Evolutionary conservation across 345 rosid genomes (phyloP).

Genomic region (Conringia planisiliqua): DNA sequence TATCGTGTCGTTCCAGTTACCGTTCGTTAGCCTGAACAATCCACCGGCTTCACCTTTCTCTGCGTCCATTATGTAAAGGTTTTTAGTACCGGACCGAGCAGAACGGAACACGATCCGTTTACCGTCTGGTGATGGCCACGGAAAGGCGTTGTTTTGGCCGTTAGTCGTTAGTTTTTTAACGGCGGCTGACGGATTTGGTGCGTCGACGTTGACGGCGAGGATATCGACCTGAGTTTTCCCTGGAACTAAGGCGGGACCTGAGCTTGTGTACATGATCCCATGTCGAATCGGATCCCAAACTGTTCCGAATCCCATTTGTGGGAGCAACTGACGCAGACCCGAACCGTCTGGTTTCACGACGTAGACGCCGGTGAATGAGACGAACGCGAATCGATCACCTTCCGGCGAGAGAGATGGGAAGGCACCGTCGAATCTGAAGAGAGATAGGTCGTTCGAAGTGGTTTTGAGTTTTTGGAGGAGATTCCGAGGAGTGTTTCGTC

Average conservation of each 20-base stretch:
- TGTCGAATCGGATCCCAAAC: conserved; percentile 67
- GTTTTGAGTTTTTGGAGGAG: conserved; percentile 58
- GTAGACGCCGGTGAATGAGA: conserved; percentile 57
- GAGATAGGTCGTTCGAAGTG: conserved; percentile 46
- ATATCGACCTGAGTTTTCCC: conserved; percentile 60
- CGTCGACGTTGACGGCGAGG: conserved; percentile 56
- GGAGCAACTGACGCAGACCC: conserved; percentile 42
- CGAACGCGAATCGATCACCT: conserved; percentile 73
- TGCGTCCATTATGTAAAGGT: conserved; percentile 78
- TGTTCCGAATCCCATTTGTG: conserved; percentile 55
- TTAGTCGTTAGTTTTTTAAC: conserved; percentile 52
- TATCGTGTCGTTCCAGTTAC: conserved; percentile 84
- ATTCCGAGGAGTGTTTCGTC: conserved; percentile 40
- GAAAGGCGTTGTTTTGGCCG: conserved; percentile 80
- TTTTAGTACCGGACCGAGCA: conserved; percentile 65
- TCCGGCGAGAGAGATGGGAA: conserved; percentile 76
- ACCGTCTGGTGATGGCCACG: conserved; percentile 81
- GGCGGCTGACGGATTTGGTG: conserved; percentile 4
- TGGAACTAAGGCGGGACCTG: conserved; percentile 59
- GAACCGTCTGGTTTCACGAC: conserved; percentile 75
- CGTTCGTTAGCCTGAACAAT: conserved; percentile 56
- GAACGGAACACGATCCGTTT: conserved; percentile 77
- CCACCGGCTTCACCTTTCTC: conserved; percentile 57
- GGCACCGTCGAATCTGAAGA: conserved; percentile 75
- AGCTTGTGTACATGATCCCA: conserved; percentile 63